Evolutionary conservation across 139 green algal genomes (phyloP).

Genomic region (Coccomyxa sp.): DNA sequence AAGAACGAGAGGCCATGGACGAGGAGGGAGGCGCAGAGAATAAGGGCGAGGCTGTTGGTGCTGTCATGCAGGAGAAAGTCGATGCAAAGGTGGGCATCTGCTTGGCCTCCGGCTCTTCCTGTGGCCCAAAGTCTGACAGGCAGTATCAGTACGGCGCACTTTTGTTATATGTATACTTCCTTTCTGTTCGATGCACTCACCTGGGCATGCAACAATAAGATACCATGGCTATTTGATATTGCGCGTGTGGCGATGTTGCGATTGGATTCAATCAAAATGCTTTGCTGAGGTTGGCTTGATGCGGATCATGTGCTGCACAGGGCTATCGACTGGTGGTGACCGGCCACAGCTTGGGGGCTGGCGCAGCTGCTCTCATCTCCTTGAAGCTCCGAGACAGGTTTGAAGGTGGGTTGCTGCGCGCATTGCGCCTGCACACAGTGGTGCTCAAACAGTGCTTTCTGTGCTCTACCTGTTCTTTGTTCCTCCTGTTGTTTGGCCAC

Average conservation of each 20-base stretch:
- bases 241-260: too few relatives aligned
- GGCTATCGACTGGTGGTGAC: constrained; percentile 40
- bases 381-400: constrained; percentile 39
- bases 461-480: too few relatives aligned
- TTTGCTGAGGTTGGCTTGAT: neutral
- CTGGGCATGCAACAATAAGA: neutral
- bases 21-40: neutral
- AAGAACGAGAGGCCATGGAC: neutral
- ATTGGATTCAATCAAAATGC: neutral
- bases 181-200: too few relatives aligned
- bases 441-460: too few relatives aligned
- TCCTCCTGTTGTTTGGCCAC: neutral
- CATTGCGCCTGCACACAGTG: neutral
- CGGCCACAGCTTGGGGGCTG: constrained; percentile 47
- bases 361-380: constrained; percentile 36
- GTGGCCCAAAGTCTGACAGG: neutral
- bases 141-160: too few relatives aligned
- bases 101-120: too few relatives aligned
- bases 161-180: too few relatives aligned
- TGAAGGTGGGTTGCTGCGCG: constrained; percentile 2
- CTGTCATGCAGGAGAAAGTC: neutral
- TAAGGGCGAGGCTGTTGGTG: neutral
- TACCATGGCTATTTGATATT: too few relatives aligned
- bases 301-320: too few relatives aligned
- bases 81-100: neutral